Conservation (phyloP, 176 grass and related monocot genomes). For the Avena eriantha region DNA sequence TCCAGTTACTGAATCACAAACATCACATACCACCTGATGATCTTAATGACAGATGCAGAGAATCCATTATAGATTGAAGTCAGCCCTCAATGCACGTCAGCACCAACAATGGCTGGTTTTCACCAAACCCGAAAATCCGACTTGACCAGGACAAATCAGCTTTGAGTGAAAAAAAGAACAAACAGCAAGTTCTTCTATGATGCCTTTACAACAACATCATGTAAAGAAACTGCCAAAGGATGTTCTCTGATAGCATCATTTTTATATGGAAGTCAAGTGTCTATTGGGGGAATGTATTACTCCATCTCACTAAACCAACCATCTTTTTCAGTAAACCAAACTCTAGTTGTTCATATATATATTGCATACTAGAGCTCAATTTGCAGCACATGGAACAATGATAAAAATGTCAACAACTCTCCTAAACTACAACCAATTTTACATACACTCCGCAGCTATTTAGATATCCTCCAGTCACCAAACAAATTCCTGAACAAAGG, state of each 20-base stretch:
- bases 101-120: neutral
- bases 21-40: neutral
- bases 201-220: neutral
- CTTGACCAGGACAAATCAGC: neutral
- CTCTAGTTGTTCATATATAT: conserved; percentile 35
- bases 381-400: conserved; percentile 29
- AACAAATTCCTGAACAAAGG: conserved; percentile 32
- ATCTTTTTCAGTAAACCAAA: neutral
- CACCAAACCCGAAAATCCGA: neutral
- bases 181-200: neutral
- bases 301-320: neutral
- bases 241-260: neutral
- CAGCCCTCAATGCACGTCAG: neutral
- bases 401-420: conserved; percentile 25
- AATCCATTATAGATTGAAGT: neutral
- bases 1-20: neutral
- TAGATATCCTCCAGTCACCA: conserved; percentile 25
- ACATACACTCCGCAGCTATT: conserved; percentile 38
- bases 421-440: conserved; percentile 49
- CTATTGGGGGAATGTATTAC: neutral
- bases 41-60: neutral
- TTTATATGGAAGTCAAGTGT: neutral
- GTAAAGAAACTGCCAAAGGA: neutral
- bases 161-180: neutral
- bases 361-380: conserved; percentile 21